Percentiles rank a stretch among this genome's conserved stretches.
Evolutionary conservation across 495 filamentous ascomycete genomes (phyloP).

Genomic region (Daldinia grandis): DNA sequence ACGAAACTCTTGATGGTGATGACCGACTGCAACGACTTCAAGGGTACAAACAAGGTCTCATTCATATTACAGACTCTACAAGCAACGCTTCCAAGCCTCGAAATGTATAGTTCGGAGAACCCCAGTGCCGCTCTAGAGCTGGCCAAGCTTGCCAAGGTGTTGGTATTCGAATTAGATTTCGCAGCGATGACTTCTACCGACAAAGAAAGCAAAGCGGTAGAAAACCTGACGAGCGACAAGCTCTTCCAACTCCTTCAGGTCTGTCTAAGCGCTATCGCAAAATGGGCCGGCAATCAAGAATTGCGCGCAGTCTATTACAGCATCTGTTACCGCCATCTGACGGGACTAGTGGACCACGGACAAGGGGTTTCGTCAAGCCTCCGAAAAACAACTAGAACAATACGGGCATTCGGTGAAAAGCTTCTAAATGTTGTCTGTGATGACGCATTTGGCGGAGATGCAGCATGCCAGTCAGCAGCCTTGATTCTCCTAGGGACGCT

Average conservation of each 20-base stretch:
- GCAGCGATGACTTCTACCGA: slow-evolving; percentile 48
- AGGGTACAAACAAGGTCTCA: slow-evolving; percentile 68
- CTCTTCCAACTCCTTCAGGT: slow-evolving; percentile 90
- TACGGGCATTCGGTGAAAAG: slow-evolving; percentile 78
- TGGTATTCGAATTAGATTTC: slow-evolving; percentile 78
- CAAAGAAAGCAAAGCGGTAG: slow-evolving; percentile 59
- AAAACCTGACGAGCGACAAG: slow-evolving; percentile 84
- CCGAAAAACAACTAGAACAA: slow-evolving; percentile 73
- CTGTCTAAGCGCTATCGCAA: slow-evolving; percentile 75
- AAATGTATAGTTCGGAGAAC: slow-evolving; percentile 71
- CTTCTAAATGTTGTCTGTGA: slow-evolving; percentile 89
- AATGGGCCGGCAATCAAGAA: slow-evolving; percentile 70
- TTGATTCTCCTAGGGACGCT: slow-evolving; percentile 77
- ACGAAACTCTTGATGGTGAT: slow-evolving; percentile 80
- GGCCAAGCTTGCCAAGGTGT: slow-evolving; percentile 75
- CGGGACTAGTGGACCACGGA: slow-evolving; percentile 69
- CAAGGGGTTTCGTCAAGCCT: slow-evolving; percentile 54
- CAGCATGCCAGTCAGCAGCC: slow-evolving; percentile 81
- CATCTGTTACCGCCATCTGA: slow-evolving; percentile 85
- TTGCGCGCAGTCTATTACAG: slow-evolving; percentile 86
- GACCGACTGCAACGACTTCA: slow-evolving; percentile 77
- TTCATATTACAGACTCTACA: slow-evolving; percentile 88
- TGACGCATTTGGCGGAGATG: slow-evolving; percentile 87
- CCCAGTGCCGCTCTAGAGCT: slow-evolving; percentile 73
- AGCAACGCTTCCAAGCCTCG: slow-evolving; percentile 83